Conservation (phyloP, 345 rosid genomes). For the Erysimum cheiranthoides region DNA sequence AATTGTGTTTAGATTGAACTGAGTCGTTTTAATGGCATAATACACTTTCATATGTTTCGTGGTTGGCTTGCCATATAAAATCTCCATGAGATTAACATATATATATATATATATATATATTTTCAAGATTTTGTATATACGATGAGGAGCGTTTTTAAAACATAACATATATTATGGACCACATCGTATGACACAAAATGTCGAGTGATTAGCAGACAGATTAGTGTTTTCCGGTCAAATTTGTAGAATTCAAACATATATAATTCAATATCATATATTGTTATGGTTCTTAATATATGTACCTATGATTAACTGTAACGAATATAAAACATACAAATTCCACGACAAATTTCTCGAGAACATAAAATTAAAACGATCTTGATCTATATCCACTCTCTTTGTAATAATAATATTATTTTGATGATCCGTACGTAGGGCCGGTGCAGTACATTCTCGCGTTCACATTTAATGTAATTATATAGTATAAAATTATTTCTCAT, state of each 20-base stretch:
- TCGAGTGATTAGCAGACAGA: conserved; percentile 37
- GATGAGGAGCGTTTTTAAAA: neutral
- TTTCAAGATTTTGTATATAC: conserved; percentile 13
- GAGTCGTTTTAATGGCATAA: neutral
- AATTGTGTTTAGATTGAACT: neutral
- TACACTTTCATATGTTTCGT: neutral
- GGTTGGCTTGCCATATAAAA: conserved; percentile 4
- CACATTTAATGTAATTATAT: neutral
- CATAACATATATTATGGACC: conserved; percentile 24
- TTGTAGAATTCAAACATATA: conserved; percentile 35
- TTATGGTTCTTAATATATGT: conserved; percentile 22
- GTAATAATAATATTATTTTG: conserved; percentile 15
- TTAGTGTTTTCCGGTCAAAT: conserved; percentile 32
- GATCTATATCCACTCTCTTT: conserved; percentile 23
- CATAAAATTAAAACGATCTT: conserved; percentile 9
- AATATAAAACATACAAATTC: conserved; percentile 20
- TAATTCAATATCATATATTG: neutral
- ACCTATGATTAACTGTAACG: conserved; percentile 29
- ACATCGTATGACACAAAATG: conserved; percentile 33
- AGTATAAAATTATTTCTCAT: neutral
- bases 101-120: neutral
- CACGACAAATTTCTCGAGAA: conserved; percentile 37
- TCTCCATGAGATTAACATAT: neutral
- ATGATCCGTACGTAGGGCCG: conserved; percentile 33
- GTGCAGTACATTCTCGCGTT: neutral